Evolutionary conservation across 2,329 filamentous ascomycete species (phyloP), one percentile per base, ranked within the genome.

Genomic region (Microcera coccophila): DNA sequence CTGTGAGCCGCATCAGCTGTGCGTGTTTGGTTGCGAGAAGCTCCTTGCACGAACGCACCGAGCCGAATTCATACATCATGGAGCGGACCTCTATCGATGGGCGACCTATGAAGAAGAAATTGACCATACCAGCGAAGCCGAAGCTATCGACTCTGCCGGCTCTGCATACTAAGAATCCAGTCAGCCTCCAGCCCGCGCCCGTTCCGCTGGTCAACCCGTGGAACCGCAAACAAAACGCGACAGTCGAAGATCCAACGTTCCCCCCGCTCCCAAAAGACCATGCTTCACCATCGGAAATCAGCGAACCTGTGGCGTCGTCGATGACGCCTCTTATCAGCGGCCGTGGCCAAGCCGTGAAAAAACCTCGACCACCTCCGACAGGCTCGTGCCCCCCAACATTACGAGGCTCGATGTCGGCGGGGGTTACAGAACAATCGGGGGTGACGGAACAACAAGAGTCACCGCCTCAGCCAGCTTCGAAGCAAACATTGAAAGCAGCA

Each of bases 191-290:
- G 19, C 63, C 62, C 24, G 62, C 63, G 4, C 64, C 62, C 3
- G 62, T 62, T 5, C 63, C 63, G 5, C 62, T 56, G 35, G 48
- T 48, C 4, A 66, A 63, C 42, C 63, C 63, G 20, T 66, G 63
- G 63, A 39, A 42, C 24, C 41, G 43, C 24, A 48, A 36, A 33
- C 7, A 12, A 15, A 14, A 16, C 37, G 28, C 17, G 5, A 8
- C 29, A 36, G 7, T 50, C 10, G 31, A 31, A 15, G 26, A 38
- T 11, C 41, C 44, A 10, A 47, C 44, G 32, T 61, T 58, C 11
- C 58, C 57, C 9, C 48, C 54, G 18, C 42, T 61, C 12, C 49
- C 52, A 11, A 46, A 43, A 31, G 29, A 32, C 22, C 22, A 7
- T 12, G 12, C 7, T 7, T 26, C 12, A 12, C 12, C 22, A 26